Evolutionary conservation across 768 basidiomycete genomes (phyloP), one percentile per base, ranked within the genome.

Genomic region (Chlorophyllum brunneum): DNA sequence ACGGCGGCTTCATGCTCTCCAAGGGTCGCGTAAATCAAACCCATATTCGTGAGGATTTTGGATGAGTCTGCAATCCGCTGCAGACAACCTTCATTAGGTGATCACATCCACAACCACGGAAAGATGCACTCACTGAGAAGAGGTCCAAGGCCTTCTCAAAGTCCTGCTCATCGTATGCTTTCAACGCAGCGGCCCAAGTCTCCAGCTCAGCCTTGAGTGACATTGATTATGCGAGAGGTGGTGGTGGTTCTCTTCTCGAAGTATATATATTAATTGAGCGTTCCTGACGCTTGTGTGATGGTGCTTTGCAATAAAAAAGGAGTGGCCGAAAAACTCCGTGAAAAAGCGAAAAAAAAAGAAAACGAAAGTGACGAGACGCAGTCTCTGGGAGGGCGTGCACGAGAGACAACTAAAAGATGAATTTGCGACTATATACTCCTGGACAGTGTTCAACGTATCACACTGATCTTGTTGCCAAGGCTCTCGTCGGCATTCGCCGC

Each of bases 21-120:
- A 11, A 93, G 76, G 31, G 92, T 95, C 39, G 95, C 94, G 59
- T 90, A 88, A 63, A 98, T 94, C 54, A 98, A 76, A 11, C 90
- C 95, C 73, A 97, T 90, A 65, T 97, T 97, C 40, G 88, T 89
- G 54, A 89, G 79, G 61, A 97, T 91, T 73, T 93, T 93, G 55
- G 90, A 91, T 18, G 84, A 86, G 64, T 93, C 89, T 2, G 85
- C 86, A 59, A 97, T 95, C 36, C 70, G 69, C 82, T 88, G 59
- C 26, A 39, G 55, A 31, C n/a, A 2, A 40, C 56, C 13, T 58
- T 58, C 51, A 31, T 46, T 27, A 42, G 18, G 18, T 18, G 30
- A 30, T 10, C 11, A 51, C 34, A 30, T 5, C 7, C 23, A 13
- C 8, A 13, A 26, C 13, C 29, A 10, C 13, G 56, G 42, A 23